phyloP scores from a whole-genome alignment of 148 eudicot species.

The Drosera capensis region DNA sequence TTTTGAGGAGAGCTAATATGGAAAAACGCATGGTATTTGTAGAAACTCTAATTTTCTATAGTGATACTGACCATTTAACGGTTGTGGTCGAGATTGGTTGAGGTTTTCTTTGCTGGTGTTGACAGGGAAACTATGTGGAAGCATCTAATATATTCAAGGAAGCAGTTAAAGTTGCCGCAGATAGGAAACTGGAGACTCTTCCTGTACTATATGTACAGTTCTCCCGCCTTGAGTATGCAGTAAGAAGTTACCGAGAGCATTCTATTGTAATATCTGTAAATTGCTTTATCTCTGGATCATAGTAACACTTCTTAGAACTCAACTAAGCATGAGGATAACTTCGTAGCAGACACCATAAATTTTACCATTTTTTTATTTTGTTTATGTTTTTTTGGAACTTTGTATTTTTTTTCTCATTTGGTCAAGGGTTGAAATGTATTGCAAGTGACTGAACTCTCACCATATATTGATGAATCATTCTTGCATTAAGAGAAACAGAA shows the following conservation, averaged over 20 bases:
- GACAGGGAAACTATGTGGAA: constrained; percentile 55
- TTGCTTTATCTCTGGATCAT: too few relatives aligned
- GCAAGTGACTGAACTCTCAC: too few relatives aligned
- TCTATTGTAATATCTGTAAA: not conserved
- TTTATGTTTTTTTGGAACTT: too few relatives aligned
- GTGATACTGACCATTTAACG: not conserved
- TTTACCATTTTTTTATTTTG: too few relatives aligned
- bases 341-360: too few relatives aligned
- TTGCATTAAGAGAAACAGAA: too few relatives aligned
- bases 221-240: constrained; percentile 51
- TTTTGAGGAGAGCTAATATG: constrained; percentile 56
- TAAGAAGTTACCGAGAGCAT: constrained; percentile 16
- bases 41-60: not conserved
- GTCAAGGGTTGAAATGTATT: too few relatives aligned
- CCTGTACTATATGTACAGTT: constrained; percentile 48
- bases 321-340: too few relatives aligned
- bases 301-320: too few relatives aligned
- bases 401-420: too few relatives aligned
- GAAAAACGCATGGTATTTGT: constrained; percentile 57
- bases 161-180: constrained; percentile 43
- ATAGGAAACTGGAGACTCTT: constrained; percentile 33
- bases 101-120: constrained; percentile 3
- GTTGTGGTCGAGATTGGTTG: not conserved
- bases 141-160: constrained; percentile 52
- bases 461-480: too few relatives aligned